Conservation (phyloP, 345 rosid genomes). For the Triadica sebifera region DNA sequence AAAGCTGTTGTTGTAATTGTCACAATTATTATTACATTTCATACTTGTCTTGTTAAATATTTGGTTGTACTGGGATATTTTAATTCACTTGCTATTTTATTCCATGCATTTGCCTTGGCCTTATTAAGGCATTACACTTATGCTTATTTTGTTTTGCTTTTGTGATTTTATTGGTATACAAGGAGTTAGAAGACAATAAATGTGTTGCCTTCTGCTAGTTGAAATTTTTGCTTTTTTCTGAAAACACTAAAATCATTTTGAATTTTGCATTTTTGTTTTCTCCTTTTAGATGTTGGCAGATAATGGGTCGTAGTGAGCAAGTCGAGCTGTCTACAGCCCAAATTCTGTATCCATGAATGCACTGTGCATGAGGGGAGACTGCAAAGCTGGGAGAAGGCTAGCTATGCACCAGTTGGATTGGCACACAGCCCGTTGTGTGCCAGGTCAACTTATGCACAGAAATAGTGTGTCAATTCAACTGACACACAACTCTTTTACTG, state of each 20-base stretch:
- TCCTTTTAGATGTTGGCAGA: conserved; percentile 65
- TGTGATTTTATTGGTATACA: conserved; percentile 11
- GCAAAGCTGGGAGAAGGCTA: no score
- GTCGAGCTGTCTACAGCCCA: conserved; percentile 83
- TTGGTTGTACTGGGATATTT: background rate
- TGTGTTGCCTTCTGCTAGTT: conserved; percentile 78
- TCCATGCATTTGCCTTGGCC: background rate
- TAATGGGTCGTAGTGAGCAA: conserved; percentile 86
- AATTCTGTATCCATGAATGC: conserved; percentile 93
- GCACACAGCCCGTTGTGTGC: no score
- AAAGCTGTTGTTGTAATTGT: no score
- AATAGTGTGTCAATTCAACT: no score
- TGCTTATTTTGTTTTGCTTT: background rate
- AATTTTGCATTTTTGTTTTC: conserved; percentile 13
- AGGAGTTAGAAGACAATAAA: conserved; percentile 81
- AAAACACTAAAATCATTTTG: background rate
- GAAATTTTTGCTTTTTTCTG: background rate
- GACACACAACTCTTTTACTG: no score
- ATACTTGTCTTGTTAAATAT: no score
- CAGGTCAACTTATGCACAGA: no score
- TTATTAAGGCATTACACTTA: no score
- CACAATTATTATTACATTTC: no score
- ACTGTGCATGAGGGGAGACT: no score
- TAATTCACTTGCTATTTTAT: background rate
- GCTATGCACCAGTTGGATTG: no score